phyloP scores from a whole-genome alignment of 2,329 filamentous ascomycete genomes.

The Fusarium keratoplasticum region DNA sequence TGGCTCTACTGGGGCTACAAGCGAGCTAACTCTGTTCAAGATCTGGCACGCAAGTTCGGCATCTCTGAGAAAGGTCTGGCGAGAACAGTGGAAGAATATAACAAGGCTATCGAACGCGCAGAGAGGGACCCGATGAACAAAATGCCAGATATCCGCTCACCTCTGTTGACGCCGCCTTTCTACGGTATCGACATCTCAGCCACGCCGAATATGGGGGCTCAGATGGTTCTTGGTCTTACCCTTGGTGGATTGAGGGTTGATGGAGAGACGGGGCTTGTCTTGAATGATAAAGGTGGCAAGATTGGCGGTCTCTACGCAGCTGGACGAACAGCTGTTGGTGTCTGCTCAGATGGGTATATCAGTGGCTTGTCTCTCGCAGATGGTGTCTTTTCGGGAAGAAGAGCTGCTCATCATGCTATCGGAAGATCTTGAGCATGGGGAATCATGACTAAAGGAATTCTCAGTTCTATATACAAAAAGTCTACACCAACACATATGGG shows the following conservation, averaged over 20 bases:
- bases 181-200: neutral
- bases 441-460: too few species aligned
- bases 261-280: neutral
- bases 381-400: neutral
- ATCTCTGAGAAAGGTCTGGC: neutral
- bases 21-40: neutral
- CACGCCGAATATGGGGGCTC: neutral
- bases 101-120: neutral
- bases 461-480: too few species aligned
- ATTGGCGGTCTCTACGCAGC: neutral
- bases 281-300: neutral
- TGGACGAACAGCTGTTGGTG: neutral
- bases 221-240: neutral
- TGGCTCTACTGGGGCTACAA: neutral
- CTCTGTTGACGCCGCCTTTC: neutral
- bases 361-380: neutral
- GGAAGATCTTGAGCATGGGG: too few species aligned
- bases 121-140: neutral
- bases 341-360: neutral
- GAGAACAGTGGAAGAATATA: neutral
- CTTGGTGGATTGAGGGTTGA: neutral
- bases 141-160: neutral
- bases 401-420: neutral
- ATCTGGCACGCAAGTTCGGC: neutral
- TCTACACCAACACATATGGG: too few species aligned